A percentile compares a stretch with the other conserved stretches of the same genome.
Conservation (phyloP, 2,329 filamentous ascomycete genomes). For the Cladobotryum protrusum region DNA sequence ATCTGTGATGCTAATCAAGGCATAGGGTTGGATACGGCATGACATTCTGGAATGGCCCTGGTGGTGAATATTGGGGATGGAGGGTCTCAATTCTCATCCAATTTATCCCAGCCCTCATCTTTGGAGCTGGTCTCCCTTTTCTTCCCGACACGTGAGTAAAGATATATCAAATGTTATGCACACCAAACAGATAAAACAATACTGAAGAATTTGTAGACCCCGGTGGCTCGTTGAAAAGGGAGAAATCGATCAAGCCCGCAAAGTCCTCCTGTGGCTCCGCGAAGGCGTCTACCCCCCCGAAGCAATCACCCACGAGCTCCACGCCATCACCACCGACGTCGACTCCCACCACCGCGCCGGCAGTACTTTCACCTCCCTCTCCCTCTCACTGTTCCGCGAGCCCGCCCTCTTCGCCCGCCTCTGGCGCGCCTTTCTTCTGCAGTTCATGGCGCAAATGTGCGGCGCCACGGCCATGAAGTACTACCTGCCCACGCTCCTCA, state of each 20-base stretch:
- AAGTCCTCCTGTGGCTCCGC: slow-evolving; percentile 43
- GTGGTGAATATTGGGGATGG: slow-evolving; percentile 45
- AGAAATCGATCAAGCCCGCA: slow-evolving; percentile 35
- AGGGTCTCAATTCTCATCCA: slow-evolving; percentile 46
- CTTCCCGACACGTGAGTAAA: slow-evolving; percentile 46
- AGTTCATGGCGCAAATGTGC: slow-evolving; percentile 56
- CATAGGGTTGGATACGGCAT: slow-evolving; percentile 50
- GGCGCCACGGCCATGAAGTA: slow-evolving; percentile 56
- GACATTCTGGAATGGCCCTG: slow-evolving; percentile 43
- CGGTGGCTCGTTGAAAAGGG: slow-evolving; percentile 53
- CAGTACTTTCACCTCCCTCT: slow-evolving; percentile 12
- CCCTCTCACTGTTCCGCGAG: slow-evolving; percentile 42
- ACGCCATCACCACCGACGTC: slow-evolving; percentile 40
- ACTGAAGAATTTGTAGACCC: too few species aligned
- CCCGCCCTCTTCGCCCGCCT: slow-evolving; percentile 43
- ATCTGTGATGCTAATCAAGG: not conserved
- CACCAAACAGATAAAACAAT: too few species aligned
- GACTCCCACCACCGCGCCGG: slow-evolving; percentile 28
- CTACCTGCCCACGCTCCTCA: slow-evolving; percentile 49
- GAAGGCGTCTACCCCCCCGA: slow-evolving; percentile 33
- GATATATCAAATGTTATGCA: slow-evolving; percentile 16
- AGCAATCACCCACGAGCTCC: slow-evolving; percentile 37
- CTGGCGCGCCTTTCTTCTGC: slow-evolving; percentile 50
- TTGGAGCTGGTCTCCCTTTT: slow-evolving; percentile 44
- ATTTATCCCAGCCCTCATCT: slow-evolving; percentile 44